Evolutionary conservation across 2,329 filamentous ascomycete genomes (phyloP), one percentile per base, ranked within the genome.

Genomic region (Salinomyces thailandicus): DNA sequence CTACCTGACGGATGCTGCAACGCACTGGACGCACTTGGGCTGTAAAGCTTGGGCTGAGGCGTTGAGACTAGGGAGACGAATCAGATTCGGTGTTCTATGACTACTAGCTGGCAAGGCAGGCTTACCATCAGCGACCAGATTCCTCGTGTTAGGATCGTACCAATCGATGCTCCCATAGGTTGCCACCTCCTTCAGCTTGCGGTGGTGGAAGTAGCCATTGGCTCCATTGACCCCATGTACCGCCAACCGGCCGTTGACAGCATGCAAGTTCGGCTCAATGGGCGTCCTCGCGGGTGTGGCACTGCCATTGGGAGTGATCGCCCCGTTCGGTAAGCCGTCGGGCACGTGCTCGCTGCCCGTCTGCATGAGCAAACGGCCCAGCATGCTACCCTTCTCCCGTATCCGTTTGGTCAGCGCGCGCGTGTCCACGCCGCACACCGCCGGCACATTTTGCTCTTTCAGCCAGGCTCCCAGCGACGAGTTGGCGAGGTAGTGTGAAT

Each of bases 401-500:
- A 98, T 94, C 58, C 80, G 81, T 73, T 96, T 95, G 35, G 91
- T 98, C 60, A 98, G 67, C 38, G 84, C 81, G 59, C 91, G 74
- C 30, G 91, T 98, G 66, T 98, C 91, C 43, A 98, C 81, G 40
- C 86, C 91, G 57, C 91, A 91, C 62, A 98, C 86, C 53, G 87
- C 91, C 27, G 91, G 91, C 37, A 98, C 73, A 42, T 79, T 84
- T 63, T 96, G 84, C 65, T 96, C 86, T 69, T 95, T 94, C 54
- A 98, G 73, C 91, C 91, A 98, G 60, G 81, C 73, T 42, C 89
- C 89, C 35, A 98, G 71, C 3, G 89, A 96, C 31, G 87, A 95
- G 47, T 76, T 72, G 31, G 91, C 91, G 40, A 98, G 73, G 68
- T 85, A 85, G 66, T 98, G 91, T 12, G 89, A 96, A 67, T 81